These are phyloP conservation scores for Flaveria robusta DNA, from an alignment of 129 eudicot species.

Conservation along the genomic window DNA sequence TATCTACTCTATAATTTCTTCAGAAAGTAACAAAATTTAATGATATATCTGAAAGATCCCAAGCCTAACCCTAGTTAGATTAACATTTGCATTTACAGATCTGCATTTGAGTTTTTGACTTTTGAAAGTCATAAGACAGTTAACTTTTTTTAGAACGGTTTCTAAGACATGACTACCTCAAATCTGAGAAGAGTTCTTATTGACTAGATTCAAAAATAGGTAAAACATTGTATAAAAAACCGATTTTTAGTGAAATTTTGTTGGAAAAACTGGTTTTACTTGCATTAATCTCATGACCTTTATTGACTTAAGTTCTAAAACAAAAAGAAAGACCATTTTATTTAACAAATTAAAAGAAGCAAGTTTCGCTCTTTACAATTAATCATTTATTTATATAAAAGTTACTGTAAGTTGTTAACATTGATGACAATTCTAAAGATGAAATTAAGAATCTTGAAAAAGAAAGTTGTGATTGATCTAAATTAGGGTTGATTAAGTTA, in stretches of 20 bases:
- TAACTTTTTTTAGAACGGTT: neutral
- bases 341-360: neutral
- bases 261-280: neutral
- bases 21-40: slow-evolving; percentile 18
- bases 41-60: neutral
- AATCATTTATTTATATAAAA: neutral
- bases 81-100: slow-evolving; percentile 10
- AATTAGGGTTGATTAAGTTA: neutral
- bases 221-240: neutral
- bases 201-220: neutral
- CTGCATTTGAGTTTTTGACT: slow-evolving; percentile 12
- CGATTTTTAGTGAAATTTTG: neutral
- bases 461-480: slow-evolving; percentile 10
- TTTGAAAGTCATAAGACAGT: slow-evolving; percentile 14
- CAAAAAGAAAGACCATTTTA: neutral
- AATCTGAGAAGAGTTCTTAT: neutral
- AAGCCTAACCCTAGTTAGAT: slow-evolving; percentile 21
- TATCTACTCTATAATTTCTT: slow-evolving; percentile 19
- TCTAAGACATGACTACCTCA: neutral
- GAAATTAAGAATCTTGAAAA: slow-evolving; percentile 14
- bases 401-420: neutral
- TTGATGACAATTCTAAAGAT: neutral
- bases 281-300: neutral
- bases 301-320: too few relatives aligned
- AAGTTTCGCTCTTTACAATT: neutral